Percentiles rank a stretch among this genome's conserved stretches.
Evolutionary conservation across 1,284 basidiomycete genomes (phyloP).

Genomic region (Sanghuangporus sanghuang): DNA sequence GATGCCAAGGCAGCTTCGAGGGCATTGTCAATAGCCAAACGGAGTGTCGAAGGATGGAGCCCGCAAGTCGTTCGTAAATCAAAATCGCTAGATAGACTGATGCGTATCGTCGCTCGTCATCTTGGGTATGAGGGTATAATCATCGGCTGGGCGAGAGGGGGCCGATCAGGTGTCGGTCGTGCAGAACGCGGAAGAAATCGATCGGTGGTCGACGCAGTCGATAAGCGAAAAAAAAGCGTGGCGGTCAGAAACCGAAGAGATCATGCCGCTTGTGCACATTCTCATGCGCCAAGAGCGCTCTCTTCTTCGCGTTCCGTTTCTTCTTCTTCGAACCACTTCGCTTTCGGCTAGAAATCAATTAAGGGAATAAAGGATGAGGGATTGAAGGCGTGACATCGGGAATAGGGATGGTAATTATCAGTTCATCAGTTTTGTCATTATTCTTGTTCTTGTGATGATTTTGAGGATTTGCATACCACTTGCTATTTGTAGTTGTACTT

Average conservation of each 20-base stretch:
- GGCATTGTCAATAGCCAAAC: not conserved
- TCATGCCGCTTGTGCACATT: conserved; percentile 1
- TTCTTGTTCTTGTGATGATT: not conserved
- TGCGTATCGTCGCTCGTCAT: not conserved
- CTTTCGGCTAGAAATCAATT: not conserved
- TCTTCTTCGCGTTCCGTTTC: not conserved
- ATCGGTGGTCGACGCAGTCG: not conserved
- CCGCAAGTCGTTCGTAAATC: not conserved
- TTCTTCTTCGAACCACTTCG: not conserved
- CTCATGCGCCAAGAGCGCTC: conserved; percentile 1
- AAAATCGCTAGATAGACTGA: not conserved
- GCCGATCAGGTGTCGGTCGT: not conserved
- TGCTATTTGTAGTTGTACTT: not conserved
- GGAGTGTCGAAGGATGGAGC: not conserved
- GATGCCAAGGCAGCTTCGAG: not conserved
- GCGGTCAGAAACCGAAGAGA: not conserved
- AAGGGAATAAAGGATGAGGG: not conserved
- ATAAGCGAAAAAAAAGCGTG: not conserved
- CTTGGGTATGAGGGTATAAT: not conserved
- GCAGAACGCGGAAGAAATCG: not conserved
- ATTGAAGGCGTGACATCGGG: not conserved
- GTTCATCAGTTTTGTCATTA: not conserved
- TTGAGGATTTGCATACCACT: not conserved
- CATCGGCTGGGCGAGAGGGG: not conserved
- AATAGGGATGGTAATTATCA: not conserved